phyloP scores from a whole-genome alignment of 176 grass and related monocot species.

The Avena sativa region DNA sequence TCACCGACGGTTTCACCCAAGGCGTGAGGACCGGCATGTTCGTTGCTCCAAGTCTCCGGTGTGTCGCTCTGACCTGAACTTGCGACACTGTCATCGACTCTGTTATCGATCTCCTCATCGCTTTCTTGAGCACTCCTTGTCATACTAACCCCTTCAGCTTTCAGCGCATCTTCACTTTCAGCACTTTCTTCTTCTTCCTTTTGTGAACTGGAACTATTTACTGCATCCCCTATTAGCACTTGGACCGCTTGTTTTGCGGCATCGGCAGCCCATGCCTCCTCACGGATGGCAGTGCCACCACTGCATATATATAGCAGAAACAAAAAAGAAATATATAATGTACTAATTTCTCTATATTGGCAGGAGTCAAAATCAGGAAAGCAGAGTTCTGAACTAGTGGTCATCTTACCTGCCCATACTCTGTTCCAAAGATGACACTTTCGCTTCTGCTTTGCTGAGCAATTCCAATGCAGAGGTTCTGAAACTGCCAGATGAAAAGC shows the following conservation, averaged over 20 bases:
- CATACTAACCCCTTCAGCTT: not conserved
- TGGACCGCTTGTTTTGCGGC: conserved; percentile 47
- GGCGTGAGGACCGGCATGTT: not conserved
- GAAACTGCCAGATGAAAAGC: conserved; percentile 48
- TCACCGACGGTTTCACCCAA: not conserved
- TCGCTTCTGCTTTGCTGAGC: conserved; percentile 26
- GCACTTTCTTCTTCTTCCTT: not conserved
- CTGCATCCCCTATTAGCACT: conserved; percentile 20
- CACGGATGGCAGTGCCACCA: not conserved
- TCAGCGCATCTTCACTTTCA: not conserved
- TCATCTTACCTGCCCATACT: conserved; percentile 28
- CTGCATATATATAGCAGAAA: not conserved
- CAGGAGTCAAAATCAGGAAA: not conserved
- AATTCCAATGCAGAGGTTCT: conserved; percentile 29
- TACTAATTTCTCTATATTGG: not conserved
- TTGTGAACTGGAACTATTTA: not conserved
- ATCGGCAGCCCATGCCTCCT: conserved; percentile 44
- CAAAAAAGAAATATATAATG: not conserved
- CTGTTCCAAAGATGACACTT: not conserved
- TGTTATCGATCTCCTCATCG: not conserved
- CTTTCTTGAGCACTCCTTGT: not conserved
- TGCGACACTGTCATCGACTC: not conserved
- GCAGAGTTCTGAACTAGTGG: not conserved
- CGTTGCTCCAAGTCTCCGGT: not conserved
- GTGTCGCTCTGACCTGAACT: not conserved